A percentile compares a stretch with the other conserved stretches of the same genome.
phyloP scores from a whole-genome alignment of 768 basidiomycete species.

The Tylopilus intermedius region DNA sequence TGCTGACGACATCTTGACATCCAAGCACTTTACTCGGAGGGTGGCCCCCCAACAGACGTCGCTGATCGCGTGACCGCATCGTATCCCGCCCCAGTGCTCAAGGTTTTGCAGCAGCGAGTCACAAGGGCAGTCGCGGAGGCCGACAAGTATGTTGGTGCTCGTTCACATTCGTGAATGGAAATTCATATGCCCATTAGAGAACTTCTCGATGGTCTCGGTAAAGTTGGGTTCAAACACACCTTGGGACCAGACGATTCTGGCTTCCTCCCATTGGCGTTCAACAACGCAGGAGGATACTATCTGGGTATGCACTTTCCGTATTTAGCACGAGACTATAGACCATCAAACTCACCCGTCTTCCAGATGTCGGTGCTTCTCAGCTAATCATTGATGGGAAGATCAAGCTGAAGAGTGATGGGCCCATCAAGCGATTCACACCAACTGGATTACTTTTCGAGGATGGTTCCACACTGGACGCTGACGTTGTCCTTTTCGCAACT shows the following conservation, averaged over 20 bases:
- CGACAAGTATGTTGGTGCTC: slow-evolving; percentile 42
- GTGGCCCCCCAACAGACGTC: slow-evolving; percentile 43
- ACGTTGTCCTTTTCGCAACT: slow-evolving; percentile 33
- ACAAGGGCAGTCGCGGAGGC: slow-evolving; percentile 44
- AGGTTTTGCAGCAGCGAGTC: slow-evolving; percentile 33
- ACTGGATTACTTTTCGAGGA: slow-evolving; percentile 22
- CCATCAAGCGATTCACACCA: not conserved
- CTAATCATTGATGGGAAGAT: too few relatives aligned
- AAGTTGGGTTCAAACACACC: slow-evolving; percentile 53
- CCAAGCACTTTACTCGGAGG: too few relatives aligned
- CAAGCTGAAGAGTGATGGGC: not conserved
- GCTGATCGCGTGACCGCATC: slow-evolving; percentile 52
- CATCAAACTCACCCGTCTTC: too few relatives aligned
- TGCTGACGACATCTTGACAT: too few relatives aligned
- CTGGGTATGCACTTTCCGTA: slow-evolving; percentile 38
- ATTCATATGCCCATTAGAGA: slow-evolving; percentile 30
- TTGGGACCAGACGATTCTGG: slow-evolving; percentile 50
- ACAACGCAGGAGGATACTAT: slow-evolving; percentile 61
- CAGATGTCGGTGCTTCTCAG: too few relatives aligned
- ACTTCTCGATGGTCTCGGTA: slow-evolving; percentile 50
- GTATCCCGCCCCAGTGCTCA: slow-evolving; percentile 33
- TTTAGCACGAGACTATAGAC: not conserved
- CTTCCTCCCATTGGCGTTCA: slow-evolving; percentile 43
- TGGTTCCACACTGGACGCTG: slow-evolving; percentile 39
- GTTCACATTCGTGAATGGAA: not conserved